A percentile compares a stretch with the other conserved stretches of the same genome.
Conservation (phyloP, 2,329 filamentous ascomycete species). For the Epicoccum sorghinum region DNA sequence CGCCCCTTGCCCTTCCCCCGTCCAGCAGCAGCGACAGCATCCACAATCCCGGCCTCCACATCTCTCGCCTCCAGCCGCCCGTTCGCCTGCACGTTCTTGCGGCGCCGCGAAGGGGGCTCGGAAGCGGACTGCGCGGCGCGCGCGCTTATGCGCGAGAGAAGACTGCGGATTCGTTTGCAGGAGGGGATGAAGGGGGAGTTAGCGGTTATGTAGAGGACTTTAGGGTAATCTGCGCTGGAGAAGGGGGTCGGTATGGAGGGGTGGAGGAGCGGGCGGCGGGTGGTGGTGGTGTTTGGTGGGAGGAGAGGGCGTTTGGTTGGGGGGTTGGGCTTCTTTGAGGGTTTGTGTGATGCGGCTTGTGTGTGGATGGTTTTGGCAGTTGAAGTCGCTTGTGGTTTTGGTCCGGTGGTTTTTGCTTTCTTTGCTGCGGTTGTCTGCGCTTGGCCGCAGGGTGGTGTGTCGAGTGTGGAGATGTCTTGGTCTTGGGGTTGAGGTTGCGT, state of each 20-base stretch:
- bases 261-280: slow-evolving; percentile 65
- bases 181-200: slow-evolving; percentile 71
- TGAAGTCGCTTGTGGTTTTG: too few relatives aligned
- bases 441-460: slow-evolving; percentile 7
- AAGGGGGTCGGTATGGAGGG: slow-evolving; percentile 61
- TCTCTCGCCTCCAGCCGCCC: slow-evolving; percentile 37
- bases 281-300: slow-evolving; percentile 53
- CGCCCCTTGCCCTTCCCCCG: slow-evolving; percentile 16
- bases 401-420: not conserved
- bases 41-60: slow-evolving; percentile 38
- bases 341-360: not conserved
- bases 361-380: slow-evolving; percentile 3
- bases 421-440: slow-evolving; percentile 19
- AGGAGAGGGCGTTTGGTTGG: slow-evolving; percentile 3
- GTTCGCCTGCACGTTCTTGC: slow-evolving; percentile 19
- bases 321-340: slow-evolving; percentile 1
- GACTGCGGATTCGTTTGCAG: slow-evolving; percentile 68
- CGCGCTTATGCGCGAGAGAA: slow-evolving; percentile 63
- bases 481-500: not conserved
- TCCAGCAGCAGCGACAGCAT: slow-evolving; percentile 14
- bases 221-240: slow-evolving; percentile 55
- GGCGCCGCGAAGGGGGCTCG: too few relatives aligned
- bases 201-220: slow-evolving; percentile 70
- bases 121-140: slow-evolving; percentile 51
- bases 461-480: not conserved